Evolutionary conservation across 1,284 basidiomycete species (phyloP), one percentile per base, ranked within the genome.

Genomic region (Austroboletus novae-zelandiae): DNA sequence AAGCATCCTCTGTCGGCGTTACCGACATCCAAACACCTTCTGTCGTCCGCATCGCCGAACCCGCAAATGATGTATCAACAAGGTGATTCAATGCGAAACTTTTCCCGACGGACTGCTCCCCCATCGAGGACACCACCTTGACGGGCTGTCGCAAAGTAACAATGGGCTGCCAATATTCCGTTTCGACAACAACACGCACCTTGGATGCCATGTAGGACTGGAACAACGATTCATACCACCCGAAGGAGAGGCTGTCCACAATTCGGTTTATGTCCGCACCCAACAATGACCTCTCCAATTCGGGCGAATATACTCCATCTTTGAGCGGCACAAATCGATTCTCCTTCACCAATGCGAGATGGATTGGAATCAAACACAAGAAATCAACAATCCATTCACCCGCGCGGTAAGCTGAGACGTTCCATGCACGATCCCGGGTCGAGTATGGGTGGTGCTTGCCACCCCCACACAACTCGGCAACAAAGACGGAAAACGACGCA

Each of bases 1-100:
- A 61, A 0, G 66, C 61, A 29, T 80, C 74, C 37, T 76, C 68
- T 0, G 81, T 83, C 0, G 83, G 83, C 3, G 83, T 83, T 4
- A 80, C 79, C 0, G 83, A 82, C 75, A 85, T 79, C 83, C 83
- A 84, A 2, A 83, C 80, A 1, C 82, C 82, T 67, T 85, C 83
- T 56, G 57, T 85, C 1, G 81, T 84, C 20, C 82, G 68, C 80
- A 85, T 83, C 0, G 83, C 83, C 6, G 78, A 81, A 1, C 83
- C 84, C 27, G 82, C 80, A 55, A 85, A 85, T 0, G 82, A 84
- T 0, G 83, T 81, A 55, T 84, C 82, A 0, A 73, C 77, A 20
- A 85, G 69, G 57, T 85, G 83, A 41, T 85, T 85, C 11, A 84
- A 61, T 0, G 78, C 70, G 53, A 78, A 84, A 48, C 77, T 80